Evolutionary conservation across 192 early-diverging fungal genomes (phyloP).

Genomic region (Globomyces pollinis-pini): DNA sequence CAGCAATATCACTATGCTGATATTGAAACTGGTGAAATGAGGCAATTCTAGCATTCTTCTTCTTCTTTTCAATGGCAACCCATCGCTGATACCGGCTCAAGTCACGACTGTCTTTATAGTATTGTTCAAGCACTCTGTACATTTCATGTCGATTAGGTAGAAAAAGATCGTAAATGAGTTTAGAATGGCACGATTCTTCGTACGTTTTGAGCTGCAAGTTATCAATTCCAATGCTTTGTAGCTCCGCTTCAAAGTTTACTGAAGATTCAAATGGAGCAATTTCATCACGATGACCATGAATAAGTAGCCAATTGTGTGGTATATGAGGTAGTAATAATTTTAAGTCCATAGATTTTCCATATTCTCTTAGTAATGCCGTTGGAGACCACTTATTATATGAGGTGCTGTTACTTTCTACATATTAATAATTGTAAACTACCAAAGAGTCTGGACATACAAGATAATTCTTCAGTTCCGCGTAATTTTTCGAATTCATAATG

Average conservation of each 20-base stretch:
- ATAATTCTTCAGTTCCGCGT: conserved; percentile 31
- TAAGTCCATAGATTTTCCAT: neutral
- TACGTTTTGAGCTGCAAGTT: neutral
- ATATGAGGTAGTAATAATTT: neutral
- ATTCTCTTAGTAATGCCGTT: neutral
- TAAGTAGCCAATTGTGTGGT: conserved; percentile 2
- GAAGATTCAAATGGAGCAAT: conserved; percentile 7
- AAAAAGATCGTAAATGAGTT: neutral
- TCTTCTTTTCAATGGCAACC: conserved; percentile 3
- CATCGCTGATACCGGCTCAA: neutral
- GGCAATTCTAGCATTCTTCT: no score
- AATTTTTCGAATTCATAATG: conserved; percentile 25
- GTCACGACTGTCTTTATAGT: neutral
- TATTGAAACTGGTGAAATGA: no score
- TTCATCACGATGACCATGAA: neutral
- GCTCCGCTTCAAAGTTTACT: neutral
- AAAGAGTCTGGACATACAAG: conserved; percentile 26
- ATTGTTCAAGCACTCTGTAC: conserved; percentile 1
- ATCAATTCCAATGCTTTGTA: neutral
- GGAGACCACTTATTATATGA: neutral
- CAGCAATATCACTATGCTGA: no score
- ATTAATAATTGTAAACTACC: no score
- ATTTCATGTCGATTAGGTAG: neutral
- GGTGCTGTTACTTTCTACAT: no score
- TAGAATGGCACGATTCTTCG: neutral